These are phyloP conservation scores for Paraconiothyrium brasiliense DNA, from an alignment of 2,329 filamentous ascomycete genomes.

Conservation along the genomic window DNA sequence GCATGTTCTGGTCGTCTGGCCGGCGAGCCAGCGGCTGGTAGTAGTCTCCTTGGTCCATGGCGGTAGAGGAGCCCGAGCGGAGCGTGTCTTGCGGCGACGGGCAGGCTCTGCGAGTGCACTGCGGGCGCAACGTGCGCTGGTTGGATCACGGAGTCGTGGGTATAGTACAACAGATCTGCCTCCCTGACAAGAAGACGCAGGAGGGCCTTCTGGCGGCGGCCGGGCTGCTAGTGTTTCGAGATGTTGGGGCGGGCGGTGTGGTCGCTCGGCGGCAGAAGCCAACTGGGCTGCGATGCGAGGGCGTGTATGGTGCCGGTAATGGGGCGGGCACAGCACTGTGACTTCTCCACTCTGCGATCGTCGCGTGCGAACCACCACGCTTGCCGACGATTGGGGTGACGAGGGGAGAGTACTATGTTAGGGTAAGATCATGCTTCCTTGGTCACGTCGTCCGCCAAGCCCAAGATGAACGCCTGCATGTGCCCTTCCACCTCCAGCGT, in stretches of 20 bases:
- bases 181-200: neutral
- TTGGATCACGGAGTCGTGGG: neutral
- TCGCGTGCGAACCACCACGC: constrained; percentile 20
- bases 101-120: constrained; percentile 14
- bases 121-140: neutral
- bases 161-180: neutral
- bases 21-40: constrained; percentile 29
- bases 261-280: constrained; percentile 19
- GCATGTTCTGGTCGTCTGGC: constrained; percentile 31
- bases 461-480: constrained; percentile 9
- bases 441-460: constrained; percentile 13
- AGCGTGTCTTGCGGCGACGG: constrained; percentile 14
- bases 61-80: neutral
- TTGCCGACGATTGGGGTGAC: constrained; percentile 19
- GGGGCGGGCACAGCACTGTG: constrained; percentile 4
- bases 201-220: constrained; percentile 18
- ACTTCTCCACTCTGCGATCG: neutral
- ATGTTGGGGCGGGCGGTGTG: constrained; percentile 17
- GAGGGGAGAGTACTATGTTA: constrained; percentile 6
- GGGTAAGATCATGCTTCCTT: constrained; percentile 11
- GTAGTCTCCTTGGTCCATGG: constrained; percentile 48
- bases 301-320: constrained; percentile 10
- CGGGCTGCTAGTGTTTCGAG: constrained; percentile 35
- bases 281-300: neutral
- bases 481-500: constrained; percentile 4